A percentile compares a stretch with the other conserved stretches of the same genome.
Evolutionary conservation across 164 flowering plant genomes (phyloP).

Genomic region (Liquidambar formosana): DNA sequence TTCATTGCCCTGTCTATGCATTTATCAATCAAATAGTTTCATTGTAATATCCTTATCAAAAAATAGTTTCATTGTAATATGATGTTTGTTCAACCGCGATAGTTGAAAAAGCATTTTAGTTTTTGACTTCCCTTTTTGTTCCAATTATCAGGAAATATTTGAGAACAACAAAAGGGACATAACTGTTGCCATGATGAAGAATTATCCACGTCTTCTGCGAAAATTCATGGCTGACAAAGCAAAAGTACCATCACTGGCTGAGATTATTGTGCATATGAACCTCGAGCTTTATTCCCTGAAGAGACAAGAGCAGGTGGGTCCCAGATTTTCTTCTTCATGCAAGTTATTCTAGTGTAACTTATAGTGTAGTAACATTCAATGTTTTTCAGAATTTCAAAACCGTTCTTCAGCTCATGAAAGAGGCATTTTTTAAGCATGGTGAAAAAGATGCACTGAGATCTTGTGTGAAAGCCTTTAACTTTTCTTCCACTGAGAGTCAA

Average conservation of each 20-base stretch:
- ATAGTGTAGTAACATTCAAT: constrained; percentile 15
- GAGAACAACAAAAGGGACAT: constrained; percentile 70
- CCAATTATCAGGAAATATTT: constrained; percentile 59
- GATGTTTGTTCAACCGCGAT: neutral
- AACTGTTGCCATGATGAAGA: constrained; percentile 86
- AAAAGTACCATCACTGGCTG: constrained; percentile 70
- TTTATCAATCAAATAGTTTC: neutral
- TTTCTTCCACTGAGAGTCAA: constrained; percentile 70
- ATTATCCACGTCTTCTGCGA: constrained; percentile 75
- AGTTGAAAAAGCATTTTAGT: neutral
- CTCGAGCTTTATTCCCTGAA: constrained; percentile 92
- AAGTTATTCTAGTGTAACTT: neutral
- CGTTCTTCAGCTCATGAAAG: constrained; percentile 73
- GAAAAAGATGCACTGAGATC: constrained; percentile 88
- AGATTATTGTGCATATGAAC: constrained; percentile 66
- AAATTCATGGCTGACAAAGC: constrained; percentile 88
- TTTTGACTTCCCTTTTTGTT: neutral
- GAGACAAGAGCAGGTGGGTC: constrained; percentile 90
- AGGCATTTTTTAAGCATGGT: constrained; percentile 93
- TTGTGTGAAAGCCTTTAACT: constrained; percentile 80
- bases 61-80: neutral
- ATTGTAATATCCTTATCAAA: neutral
- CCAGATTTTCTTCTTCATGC: constrained; percentile 11
- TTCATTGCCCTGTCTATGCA: neutral
- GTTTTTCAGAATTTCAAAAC: constrained; percentile 69